Percentiles rank a stretch among this genome's conserved stretches.
Conservation (phyloP, 2,329 filamentous ascomycete genomes). For the Fusarium clavum region DNA sequence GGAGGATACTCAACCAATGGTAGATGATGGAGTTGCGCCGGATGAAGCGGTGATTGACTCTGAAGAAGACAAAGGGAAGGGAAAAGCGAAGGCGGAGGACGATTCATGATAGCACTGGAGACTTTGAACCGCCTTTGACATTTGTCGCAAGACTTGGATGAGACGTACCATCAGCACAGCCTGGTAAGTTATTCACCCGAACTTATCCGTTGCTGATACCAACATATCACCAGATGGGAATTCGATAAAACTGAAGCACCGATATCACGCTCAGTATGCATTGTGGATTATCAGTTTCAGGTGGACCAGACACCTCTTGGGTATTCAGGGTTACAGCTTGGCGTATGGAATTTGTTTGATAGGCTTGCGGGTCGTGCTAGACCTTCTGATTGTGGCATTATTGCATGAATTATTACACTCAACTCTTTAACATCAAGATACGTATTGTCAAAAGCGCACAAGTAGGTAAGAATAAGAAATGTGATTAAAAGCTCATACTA, state of each 20-base stretch:
- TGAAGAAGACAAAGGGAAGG: constrained; percentile 29
- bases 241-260: background rate
- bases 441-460: background rate
- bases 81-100: constrained; percentile 16
- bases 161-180: background rate
- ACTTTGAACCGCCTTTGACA: background rate
- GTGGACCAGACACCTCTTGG: constrained; percentile 42
- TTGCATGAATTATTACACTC: background rate
- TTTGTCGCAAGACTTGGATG: background rate
- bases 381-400: background rate
- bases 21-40: constrained; percentile 23
- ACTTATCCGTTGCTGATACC: background rate
- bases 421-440: background rate
- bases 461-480: constrained; percentile 27
- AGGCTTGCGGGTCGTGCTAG: background rate
- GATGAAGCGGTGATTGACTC: constrained; percentile 37
- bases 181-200: background rate
- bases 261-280: background rate
- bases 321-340: constrained; percentile 24
- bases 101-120: constrained; percentile 16
- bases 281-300: constrained; percentile 23
- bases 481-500: constrained; percentile 49
- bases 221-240: constrained; percentile 1
- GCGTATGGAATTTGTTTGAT: constrained; percentile 33
- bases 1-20: constrained; percentile 4